Evolutionary conservation across 2,329 filamentous ascomycete species (phyloP).

Genomic region (Iodosphaeria phyllophila): DNA sequence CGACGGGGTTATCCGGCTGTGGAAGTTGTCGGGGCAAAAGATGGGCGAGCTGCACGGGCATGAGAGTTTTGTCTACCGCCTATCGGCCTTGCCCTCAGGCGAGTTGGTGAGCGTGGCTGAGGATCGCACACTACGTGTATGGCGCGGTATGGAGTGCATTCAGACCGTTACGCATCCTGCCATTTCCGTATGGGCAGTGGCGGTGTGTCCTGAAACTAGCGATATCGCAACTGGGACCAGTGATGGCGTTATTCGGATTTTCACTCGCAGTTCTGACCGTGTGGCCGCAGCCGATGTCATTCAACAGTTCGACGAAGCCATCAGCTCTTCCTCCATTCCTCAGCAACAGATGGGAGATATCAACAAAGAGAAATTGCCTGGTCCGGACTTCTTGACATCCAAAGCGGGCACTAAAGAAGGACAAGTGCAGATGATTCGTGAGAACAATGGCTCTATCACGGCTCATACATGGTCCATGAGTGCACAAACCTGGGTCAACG

Average conservation of each 20-base stretch:
- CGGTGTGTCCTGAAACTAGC: constrained; percentile 62
- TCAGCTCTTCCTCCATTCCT: constrained; percentile 71
- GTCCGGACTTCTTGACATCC: constrained; percentile 65
- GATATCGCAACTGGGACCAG: constrained; percentile 92
- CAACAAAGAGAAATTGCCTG: constrained; percentile 83
- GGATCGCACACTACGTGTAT: constrained; percentile 82
- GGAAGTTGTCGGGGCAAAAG: constrained; percentile 62
- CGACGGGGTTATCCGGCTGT: constrained; percentile 73
- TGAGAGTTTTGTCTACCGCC: constrained; percentile 84
- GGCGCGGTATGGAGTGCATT: constrained; percentile 65
- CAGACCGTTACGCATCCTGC: constrained; percentile 96
- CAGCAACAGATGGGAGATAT: constrained; percentile 68
- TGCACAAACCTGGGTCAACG: constrained; percentile 60
- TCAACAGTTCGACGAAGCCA: constrained; percentile 60
- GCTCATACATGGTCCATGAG: constrained; percentile 74
- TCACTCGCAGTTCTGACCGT: constrained; percentile 53
- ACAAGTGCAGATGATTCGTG: constrained; percentile 80
- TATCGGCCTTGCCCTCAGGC: constrained; percentile 60
- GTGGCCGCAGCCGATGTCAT: constrained; percentile 50
- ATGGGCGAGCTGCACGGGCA: constrained; percentile 70
- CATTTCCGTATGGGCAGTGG: constrained; percentile 88
- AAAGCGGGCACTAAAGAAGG: constrained; percentile 90
- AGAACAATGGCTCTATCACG: constrained; percentile 63
- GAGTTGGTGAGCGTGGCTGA: constrained; percentile 85
- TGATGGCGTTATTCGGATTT: constrained; percentile 70